Evolutionary conservation across 73 alveolate species (phyloP), one percentile per base, ranked within the genome.

Genomic region (Stentor roeselii): DNA sequence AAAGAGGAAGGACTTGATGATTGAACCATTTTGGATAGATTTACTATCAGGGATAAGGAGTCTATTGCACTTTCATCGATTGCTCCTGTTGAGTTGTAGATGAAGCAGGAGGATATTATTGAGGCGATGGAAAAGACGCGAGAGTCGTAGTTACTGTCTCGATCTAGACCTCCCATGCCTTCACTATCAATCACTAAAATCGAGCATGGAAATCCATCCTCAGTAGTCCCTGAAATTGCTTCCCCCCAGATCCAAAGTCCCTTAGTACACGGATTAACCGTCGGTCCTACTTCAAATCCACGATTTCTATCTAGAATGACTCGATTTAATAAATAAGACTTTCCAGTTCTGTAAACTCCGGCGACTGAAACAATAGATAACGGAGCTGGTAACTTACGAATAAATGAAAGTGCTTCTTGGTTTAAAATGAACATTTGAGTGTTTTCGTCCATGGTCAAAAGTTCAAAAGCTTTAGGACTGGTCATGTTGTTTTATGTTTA

Each of bases 221-320:
- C 90, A 34, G 95, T 90, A 39, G 93, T 91, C 2, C 96, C 93
- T 80, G 97, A 91, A n/a, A 97, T 87, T 0, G 99, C 98, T 39
- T 90, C 93, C 31, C 99, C 99, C 99, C 99, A 98, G 21, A 98
- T 96, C 99, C 99, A 98, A 2, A 98, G 78, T 3, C 99, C 99
- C 86, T 96, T 95, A 14, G 99, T 98, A 80, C 99, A 96, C 21
- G 98, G 97, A 59, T 92, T 88, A 36, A 95, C 88, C 3, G 98
- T 88, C 35, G 98, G 98, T 3, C 99, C 99, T 0, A 96, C 99
- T 58, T 97, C 98, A 91, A 97, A 97, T n/a, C 99, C 99, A 58
- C 78, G 86, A 21, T 84, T 59, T 86, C 99, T 67, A 87, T 96
- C 91, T 76, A 95, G 88, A 14, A 97, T 91, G 94, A 97, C 91